Evolutionary conservation across 2,329 filamentous ascomycete genomes (phyloP).

Genomic region (Helicocarpus griseus): DNA sequence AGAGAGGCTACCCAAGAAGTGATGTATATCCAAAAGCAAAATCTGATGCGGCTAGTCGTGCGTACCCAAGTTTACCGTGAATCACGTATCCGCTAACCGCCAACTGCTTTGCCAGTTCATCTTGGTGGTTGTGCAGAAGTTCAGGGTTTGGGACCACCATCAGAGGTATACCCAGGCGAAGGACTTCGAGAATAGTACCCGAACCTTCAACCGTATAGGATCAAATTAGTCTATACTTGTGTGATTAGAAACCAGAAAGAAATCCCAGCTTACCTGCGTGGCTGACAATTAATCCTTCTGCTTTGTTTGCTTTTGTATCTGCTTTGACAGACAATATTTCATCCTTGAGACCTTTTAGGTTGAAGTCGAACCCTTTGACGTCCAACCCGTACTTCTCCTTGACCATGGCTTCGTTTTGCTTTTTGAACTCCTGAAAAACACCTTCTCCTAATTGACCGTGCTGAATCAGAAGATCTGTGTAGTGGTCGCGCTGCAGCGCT

Average conservation of each 20-base stretch:
- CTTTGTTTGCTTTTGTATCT: conserved; percentile 26
- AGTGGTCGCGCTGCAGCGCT: conserved; percentile 49
- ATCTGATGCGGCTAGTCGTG: conserved; percentile 3
- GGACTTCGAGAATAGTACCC: conserved; percentile 76
- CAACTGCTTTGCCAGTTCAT: conserved; percentile 71
- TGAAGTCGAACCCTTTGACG: conserved; percentile 58
- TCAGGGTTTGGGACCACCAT: conserved; percentile 79
- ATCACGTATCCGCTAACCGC: conserved; percentile 65
- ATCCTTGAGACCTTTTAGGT: conserved; percentile 46
- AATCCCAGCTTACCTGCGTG: conserved; percentile 62
- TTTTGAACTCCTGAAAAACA: conserved; percentile 39
- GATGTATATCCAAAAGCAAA: neutral
- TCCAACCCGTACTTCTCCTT: conserved; percentile 32
- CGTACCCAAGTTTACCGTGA: conserved; percentile 58
- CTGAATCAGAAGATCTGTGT: conserved; percentile 67
- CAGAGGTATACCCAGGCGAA: conserved; percentile 64
- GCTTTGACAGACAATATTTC: conserved; percentile 49
- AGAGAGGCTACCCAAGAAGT: neutral
- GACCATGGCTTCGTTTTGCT: conserved; percentile 17
- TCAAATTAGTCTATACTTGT: neutral
- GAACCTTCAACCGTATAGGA: conserved; percentile 50
- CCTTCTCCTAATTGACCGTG: conserved; percentile 59
- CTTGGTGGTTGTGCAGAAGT: conserved; percentile 83
- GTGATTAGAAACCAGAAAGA: neutral
- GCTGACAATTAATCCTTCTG: conserved; percentile 67